A percentile compares a stretch with the other conserved stretches of the same genome.
Conservation (phyloP, 345 rosid species). For the Geranium brycei region DNA sequence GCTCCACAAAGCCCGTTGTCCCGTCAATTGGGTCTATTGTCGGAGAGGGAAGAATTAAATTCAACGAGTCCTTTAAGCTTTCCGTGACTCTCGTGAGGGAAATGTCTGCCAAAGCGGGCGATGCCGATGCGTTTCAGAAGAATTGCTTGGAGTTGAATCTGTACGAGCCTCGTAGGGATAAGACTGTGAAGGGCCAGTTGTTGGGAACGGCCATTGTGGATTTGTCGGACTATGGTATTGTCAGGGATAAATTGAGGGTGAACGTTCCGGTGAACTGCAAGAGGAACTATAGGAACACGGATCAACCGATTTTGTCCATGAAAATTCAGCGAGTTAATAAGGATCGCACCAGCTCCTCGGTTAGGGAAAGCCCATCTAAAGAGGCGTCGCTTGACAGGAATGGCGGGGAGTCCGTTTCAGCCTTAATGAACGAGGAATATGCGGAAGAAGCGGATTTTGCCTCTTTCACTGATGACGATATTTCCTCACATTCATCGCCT, state of each 20-base stretch:
- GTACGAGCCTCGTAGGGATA: slow-evolving; percentile 85
- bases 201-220: slow-evolving; percentile 66
- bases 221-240: slow-evolving; percentile 60
- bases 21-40: slow-evolving; percentile 64
- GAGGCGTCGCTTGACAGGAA: slow-evolving; percentile 29
- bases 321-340: slow-evolving; percentile 47
- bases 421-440: slow-evolving; percentile 64
- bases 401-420: slow-evolving; percentile 56
- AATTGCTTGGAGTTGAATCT: slow-evolving; percentile 59
- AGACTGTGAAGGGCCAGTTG: slow-evolving; percentile 39
- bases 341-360: slow-evolving; percentile 28
- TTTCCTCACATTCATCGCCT: slow-evolving; percentile 66
- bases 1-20: slow-evolving; percentile 50
- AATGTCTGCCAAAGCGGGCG: slow-evolving; percentile 40
- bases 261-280: slow-evolving; percentile 63
- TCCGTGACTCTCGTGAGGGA: slow-evolving; percentile 55
- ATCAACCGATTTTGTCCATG: slow-evolving; percentile 56
- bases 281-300: slow-evolving; percentile 53
- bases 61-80: slow-evolving; percentile 65
- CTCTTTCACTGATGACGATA: slow-evolving; percentile 65
- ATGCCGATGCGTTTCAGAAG: slow-evolving; percentile 41
- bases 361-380: slow-evolving; percentile 23
- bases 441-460: slow-evolving; percentile 69
- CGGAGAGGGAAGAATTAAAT: slow-evolving; percentile 79
- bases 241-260: slow-evolving; percentile 34